phyloP scores from a whole-genome alignment of 176 grass and related monocot genomes.

The Bonia amplexicaulis region DNA sequence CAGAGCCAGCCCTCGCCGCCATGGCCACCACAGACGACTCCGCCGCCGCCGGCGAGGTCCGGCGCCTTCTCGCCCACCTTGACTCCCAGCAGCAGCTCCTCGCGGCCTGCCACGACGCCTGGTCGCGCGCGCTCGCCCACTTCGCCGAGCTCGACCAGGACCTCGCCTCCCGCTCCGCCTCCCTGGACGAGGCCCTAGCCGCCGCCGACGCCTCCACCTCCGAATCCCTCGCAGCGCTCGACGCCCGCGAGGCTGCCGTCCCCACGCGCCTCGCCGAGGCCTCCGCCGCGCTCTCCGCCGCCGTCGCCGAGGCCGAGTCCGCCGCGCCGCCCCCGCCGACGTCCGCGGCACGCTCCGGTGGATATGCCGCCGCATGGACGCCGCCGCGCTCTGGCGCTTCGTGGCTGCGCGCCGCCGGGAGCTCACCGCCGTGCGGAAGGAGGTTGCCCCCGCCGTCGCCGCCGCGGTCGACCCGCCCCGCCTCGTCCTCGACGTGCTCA shows the following conservation, averaged over 20 bases:
- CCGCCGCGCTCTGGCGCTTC: slow-evolving; percentile 54
- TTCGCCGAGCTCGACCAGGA: slow-evolving; percentile 54
- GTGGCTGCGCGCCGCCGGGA: slow-evolving; percentile 42
- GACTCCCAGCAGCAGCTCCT: slow-evolving; percentile 54
- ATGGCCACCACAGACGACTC: slow-evolving; percentile 46
- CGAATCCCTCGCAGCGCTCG: slow-evolving; percentile 45
- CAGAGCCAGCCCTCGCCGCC: neutral
- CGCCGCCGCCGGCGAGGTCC: slow-evolving; percentile 36
- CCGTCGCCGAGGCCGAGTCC: slow-evolving; percentile 36
- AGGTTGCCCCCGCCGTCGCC: slow-evolving; percentile 44
- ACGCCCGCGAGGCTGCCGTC: slow-evolving; percentile 41
- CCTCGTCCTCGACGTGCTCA: slow-evolving; percentile 57
- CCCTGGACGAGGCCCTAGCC: slow-evolving; percentile 46
- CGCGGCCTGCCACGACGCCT: slow-evolving; percentile 34
- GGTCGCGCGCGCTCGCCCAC: slow-evolving; percentile 46
- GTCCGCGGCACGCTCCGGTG: slow-evolving; percentile 54
- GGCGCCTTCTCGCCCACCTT: slow-evolving; percentile 46
- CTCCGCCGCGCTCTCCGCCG: slow-evolving; percentile 36
- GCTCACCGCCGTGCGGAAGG: slow-evolving; percentile 35
- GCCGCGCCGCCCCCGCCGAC: slow-evolving; percentile 31
- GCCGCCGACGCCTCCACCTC: slow-evolving; percentile 38
- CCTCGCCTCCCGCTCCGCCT: slow-evolving; percentile 49
- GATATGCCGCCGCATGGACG: slow-evolving; percentile 76
- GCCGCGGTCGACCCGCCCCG: slow-evolving; percentile 56
- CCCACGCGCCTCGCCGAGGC: slow-evolving; percentile 32